Base-by-base conservation (phyloP, 495 filamentous ascomycete species). In the Talaromyces wortmannii region DNA sequence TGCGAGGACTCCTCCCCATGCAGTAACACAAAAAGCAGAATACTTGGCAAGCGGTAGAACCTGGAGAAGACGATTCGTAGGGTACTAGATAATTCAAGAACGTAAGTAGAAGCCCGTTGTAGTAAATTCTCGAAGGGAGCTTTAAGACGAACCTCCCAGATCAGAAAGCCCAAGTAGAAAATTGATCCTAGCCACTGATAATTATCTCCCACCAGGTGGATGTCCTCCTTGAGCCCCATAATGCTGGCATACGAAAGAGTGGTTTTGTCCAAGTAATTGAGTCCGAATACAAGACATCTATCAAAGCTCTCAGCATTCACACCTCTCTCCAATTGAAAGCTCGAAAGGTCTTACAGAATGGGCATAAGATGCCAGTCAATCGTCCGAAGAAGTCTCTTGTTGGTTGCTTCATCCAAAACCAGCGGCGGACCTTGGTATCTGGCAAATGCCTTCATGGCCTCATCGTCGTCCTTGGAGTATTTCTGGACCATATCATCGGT, bases 81-180 rank as follows among this genome's bases (percentile, higher is more conserved):
- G 82, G 61, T 83, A 85, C 13, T 23, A 4, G 23, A 23, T 1
- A 4, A 23, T 23, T 23, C 23, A 23, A 23, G 23, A 23, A 23
- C 23, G 23, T 23, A 23, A 23, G 23, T 4, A 23, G 23, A 23
- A 1, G 23, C 2, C 23, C 23, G 23, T 23, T 23, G 1, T 23
- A 23, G 23, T 23, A 4, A 2, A 40, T 13, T 13, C 36, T 40
- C 8, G 8, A 40, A 40, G 36, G 5, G 36, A 40, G 13, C 5
- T 8, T 40, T 40, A 13, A 13, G 1, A 10, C 8, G 8, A 10
- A 10, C 8, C 60, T 85, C 83, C 73, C 77, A 83, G 10, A 75
- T 72, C 15, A 86, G 73, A 61, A 84, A 86, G 11, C 82, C 75
- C 76, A 31, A 83, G 61, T 86, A 86, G 59, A 86, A 85, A 56